Conservation (phyloP, 2,329 filamentous ascomycete species). For the Nothophaeocryptopus gaeumannii region DNA sequence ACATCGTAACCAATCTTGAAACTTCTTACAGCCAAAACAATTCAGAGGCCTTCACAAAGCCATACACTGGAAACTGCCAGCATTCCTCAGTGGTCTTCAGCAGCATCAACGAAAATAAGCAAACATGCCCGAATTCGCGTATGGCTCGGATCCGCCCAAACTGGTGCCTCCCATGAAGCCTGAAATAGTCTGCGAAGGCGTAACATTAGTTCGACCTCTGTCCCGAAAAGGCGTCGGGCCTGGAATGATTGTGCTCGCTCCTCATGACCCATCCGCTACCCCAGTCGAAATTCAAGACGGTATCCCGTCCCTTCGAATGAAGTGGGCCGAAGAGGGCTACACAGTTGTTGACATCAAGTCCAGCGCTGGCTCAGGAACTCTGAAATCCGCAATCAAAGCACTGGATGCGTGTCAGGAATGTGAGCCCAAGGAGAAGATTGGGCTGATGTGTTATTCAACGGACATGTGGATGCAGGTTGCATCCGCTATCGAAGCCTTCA, state of each 20-base stretch:
- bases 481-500: constrained; percentile 24
- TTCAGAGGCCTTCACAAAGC: too few species aligned
- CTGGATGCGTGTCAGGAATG: constrained; percentile 31
- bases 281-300: constrained; percentile 24
- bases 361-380: constrained; percentile 16
- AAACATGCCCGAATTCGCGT: constrained; percentile 22
- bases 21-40: too few species aligned
- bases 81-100: too few species aligned
- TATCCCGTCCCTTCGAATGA: constrained; percentile 37
- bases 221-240: constrained; percentile 23
- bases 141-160: constrained; percentile 21
- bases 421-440: constrained; percentile 41
- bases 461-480: constrained; percentile 23
- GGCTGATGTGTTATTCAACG: constrained; percentile 32
- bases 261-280: constrained; percentile 13
- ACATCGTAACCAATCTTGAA: too few species aligned
- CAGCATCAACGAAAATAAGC: too few species aligned
- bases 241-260: constrained; percentile 23
- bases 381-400: constrained; percentile 23
- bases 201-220: constrained; percentile 22
- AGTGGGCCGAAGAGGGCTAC: constrained; percentile 72
- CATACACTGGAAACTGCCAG: too few species aligned
- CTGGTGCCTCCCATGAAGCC: constrained; percentile 21
- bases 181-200: constrained; percentile 17
- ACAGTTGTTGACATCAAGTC: constrained; percentile 56